Conservation (phyloP, 2,329 filamentous ascomycete genomes). For the Clonostachys rhizophaga region DNA sequence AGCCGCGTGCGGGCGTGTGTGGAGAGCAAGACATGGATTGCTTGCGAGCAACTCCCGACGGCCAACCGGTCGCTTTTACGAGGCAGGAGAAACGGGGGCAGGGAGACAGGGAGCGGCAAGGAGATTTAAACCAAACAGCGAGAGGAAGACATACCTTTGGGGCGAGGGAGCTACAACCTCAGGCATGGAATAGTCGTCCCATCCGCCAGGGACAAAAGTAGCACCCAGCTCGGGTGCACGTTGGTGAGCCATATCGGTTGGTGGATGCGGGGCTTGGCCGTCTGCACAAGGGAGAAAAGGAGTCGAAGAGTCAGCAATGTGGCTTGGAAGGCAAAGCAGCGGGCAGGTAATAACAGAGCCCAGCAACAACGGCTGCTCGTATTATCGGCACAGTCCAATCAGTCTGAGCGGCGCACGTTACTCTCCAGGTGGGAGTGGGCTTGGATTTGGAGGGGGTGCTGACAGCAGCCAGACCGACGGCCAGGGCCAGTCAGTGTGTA, state of each 20-base stretch:
- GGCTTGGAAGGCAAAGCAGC: background rate
- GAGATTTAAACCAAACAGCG: conserved; percentile 7
- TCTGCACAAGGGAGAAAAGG: background rate
- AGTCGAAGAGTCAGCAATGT: background rate
- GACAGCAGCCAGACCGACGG: too few species aligned
- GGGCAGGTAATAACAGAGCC: background rate
- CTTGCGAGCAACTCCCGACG: background rate
- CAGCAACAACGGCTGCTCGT: background rate
- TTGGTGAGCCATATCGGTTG: background rate
- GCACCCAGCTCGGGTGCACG: conserved; percentile 23
- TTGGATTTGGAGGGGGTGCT: too few species aligned
- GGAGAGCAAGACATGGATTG: background rate
- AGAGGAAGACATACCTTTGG: conserved; percentile 42
- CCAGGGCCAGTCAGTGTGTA: too few species aligned
- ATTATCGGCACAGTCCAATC: background rate
- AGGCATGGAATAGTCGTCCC: conserved; percentile 58
- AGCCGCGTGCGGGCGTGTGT: background rate
- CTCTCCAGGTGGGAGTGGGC: background rate
- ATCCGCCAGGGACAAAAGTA: conserved; percentile 53
- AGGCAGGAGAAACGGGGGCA: conserved; percentile 5
- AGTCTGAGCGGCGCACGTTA: background rate
- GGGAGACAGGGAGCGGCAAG: conserved; percentile 5
- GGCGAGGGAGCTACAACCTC: conserved; percentile 53
- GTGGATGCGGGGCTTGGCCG: conserved; percentile 1
- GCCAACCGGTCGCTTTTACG: too few species aligned